Percentiles rank a stretch among this genome's conserved stretches.
phyloP scores from a whole-genome alignment of 257 asterid species.

The Cordia subcordata region DNA sequence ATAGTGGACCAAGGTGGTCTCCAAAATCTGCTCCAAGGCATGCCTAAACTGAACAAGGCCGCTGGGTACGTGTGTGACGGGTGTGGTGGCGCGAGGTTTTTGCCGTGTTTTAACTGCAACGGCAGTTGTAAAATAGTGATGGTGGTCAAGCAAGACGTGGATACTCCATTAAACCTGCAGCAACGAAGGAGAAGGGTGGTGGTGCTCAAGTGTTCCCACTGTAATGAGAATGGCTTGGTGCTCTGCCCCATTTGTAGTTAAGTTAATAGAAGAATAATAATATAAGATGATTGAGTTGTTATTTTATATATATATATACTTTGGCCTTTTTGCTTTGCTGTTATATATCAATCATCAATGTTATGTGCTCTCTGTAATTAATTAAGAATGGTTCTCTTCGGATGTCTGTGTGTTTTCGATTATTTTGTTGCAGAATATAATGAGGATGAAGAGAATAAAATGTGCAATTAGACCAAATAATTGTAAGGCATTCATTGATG shows the following conservation, averaged over 20 bases:
- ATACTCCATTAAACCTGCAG: background rate
- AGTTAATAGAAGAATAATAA: no score
- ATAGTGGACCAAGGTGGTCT: conserved; percentile 54
- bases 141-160: conserved; percentile 13
- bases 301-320: no score
- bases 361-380: no score
- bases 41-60: conserved; percentile 37
- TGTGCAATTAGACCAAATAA: no score
- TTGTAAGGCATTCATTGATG: no score
- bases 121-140: conserved; percentile 70
- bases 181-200: conserved; percentile 30
- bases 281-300: no score
- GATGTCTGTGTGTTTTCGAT: no score
- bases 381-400: no score
- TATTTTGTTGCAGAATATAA: no score
- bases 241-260: conserved; percentile 67
- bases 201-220: conserved; percentile 50
- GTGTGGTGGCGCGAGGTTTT: conserved; percentile 72
- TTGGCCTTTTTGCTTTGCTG: no score
- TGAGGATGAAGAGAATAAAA: no score
- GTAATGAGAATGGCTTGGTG: conserved; percentile 85
- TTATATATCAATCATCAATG: no score
- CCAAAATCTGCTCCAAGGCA: conserved; percentile 49
- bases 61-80: conserved; percentile 64
- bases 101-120: conserved; percentile 70